Evolutionary conservation across 257 asterid genomes (phyloP), one percentile per base, ranked within the genome.

Genomic region (Solanum pinnatisectum): DNA sequence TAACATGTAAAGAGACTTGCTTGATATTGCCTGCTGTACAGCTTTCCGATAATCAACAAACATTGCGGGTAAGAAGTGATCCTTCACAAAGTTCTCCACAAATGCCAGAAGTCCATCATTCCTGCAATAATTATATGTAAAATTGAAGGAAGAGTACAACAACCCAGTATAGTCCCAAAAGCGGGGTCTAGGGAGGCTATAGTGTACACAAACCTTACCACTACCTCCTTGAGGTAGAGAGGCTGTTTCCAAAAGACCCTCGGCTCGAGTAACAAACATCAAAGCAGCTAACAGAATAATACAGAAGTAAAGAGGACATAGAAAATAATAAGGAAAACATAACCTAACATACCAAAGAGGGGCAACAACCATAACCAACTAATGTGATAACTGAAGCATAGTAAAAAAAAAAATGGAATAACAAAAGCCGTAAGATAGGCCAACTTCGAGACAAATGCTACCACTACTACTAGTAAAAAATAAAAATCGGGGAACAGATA

Each of bases 1-100:
- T 70, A 84, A 39, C 46, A 88, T 88, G 78, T 83, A 14, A 73
- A 87, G 79, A 87, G 92, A 93, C 99, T 95, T 95, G 91, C 99
- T 97, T 96, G 99, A 95, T 94, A 97, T 97, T 85, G 99, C 98
- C 93, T 94, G 98, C 85, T 97, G 99, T 73, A 97, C 99, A 46
- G 97, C 94, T 93, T 97, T 96, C 93, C 99, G 94, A 89, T 97
- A 97, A 91, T 97, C 99, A 72, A 97, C 99, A 92, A 95, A 97
- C 99, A 97, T 93, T 87, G 99, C 94, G 63, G 99, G 99, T 91
- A 97, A 92, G 90, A 97, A 95, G 93, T 93, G 99, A 92, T 97
- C 99, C 93, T 97, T 97, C 94, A 97, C 98, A 90, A 97, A 97
- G 93, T 94, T 97, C 91, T 97, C 99, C 89, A 94, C 94, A 91